Evolutionary conservation across 176 grass and related monocot genomes (phyloP), one percentile per base, ranked within the genome.

Genomic region (Oryza glaberrima): DNA sequence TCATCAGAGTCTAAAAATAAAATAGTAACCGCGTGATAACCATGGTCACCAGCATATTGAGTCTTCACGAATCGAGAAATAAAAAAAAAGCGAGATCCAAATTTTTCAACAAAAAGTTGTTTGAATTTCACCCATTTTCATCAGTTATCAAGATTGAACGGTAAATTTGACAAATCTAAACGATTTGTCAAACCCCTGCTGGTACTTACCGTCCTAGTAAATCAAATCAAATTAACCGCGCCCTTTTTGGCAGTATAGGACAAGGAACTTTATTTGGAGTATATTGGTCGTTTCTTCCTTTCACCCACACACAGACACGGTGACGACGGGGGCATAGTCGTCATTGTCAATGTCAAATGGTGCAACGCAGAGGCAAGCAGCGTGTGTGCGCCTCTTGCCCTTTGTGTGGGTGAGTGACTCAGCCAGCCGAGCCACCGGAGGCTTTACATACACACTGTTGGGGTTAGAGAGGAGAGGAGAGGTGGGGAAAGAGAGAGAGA

Each of bases 221-320:
- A 32, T 32, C 30, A 32, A 61, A 64, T 47, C 65, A 76, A 78
- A 83, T 72, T 81, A 23, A 47, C 58, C 60, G 25, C 51, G 44
- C 11, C n/a, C 14, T 43, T 11, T 84, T 49, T 15, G 23, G 26
- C 58, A 16, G 54, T 76, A 17, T 38, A 38, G 72, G 72, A 79
- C 34, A 84, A 65, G 63, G 63, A 36, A 66, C 85, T 83, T 89
- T 86, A 85, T 85, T 78, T 78, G 84, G 30, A 32, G 84, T 82
- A 77, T 69, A 17, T 17, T 58, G 19, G 5, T 4, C 3, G 17
- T 20, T 58, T 20, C 16, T n/a, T 58, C 89, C 88, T 88, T 78
- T 32, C 75, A 38, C 22, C 12, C 71, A 25, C 70, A 73, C 78
- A 84, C 22, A 70, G 47, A 73, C 78, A 84, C 22, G 56, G 47